Conservation (phyloP, 139 green algal genomes). For the Pleodorina starrii region DNA sequence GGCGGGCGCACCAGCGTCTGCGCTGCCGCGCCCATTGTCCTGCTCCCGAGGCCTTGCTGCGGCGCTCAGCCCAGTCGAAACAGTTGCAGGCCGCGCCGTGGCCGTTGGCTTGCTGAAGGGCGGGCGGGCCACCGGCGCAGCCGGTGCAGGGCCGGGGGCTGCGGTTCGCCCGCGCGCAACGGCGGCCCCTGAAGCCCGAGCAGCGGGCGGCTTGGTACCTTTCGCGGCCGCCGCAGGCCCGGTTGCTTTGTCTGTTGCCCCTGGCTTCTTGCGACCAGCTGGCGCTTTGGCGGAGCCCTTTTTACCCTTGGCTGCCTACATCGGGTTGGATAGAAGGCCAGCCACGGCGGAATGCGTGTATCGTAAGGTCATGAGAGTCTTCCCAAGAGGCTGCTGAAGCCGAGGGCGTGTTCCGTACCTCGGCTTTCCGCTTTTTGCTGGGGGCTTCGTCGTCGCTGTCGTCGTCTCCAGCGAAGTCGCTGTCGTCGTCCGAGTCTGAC, state of each 20-base stretch:
- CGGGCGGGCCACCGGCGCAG: not conserved
- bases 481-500: not conserved
- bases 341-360: too few relatives aligned
- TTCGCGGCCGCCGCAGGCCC: not conserved
- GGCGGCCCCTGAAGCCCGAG: not conserved
- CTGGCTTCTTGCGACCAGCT: not conserved
- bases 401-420: too few relatives aligned
- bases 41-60: not conserved
- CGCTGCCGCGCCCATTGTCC: not conserved
- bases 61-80: not conserved
- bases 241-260: not conserved
- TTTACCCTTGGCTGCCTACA: not conserved
- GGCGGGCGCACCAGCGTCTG: not conserved
- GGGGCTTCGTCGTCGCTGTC: constrained; percentile 36
- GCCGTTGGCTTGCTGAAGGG: not conserved
- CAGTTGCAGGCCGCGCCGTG: not conserved
- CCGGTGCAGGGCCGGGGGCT: not conserved
- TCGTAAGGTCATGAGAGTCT: too few relatives aligned
- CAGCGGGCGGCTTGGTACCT: not conserved
- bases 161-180: not conserved
- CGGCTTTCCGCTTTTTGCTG: constrained; percentile 13
- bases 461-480: constrained; percentile 21
- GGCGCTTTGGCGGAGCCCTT: not conserved
- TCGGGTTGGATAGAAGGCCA: too few relatives aligned
- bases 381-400: too few relatives aligned